These are phyloP conservation scores for Plantago coronopus DNA, from an alignment of 305 asterid species.

Conservation along the genomic window DNA sequence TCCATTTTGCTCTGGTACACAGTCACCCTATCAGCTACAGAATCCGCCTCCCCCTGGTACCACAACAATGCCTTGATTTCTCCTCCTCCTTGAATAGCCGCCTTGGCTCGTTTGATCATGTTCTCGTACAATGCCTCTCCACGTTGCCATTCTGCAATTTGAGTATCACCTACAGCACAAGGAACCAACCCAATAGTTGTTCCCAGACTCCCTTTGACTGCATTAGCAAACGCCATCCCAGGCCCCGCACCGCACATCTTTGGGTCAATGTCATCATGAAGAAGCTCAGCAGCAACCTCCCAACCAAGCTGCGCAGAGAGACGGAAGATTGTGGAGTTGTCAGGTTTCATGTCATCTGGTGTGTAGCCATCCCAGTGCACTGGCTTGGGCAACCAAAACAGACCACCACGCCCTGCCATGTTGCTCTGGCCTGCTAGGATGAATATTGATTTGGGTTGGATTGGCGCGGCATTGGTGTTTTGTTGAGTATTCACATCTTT, in stretches of 20 bases:
- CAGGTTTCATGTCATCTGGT: not conserved
- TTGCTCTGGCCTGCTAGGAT: conserved; percentile 6
- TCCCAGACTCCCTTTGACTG: not conserved
- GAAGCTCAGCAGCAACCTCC: conserved; percentile 4
- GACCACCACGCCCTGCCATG: conserved; percentile 6
- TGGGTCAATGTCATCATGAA: not conserved
- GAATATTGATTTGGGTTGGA: not conserved
- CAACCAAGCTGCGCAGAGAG: conserved; percentile 3
- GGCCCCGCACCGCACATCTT: not conserved
- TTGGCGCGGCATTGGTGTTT: not conserved
- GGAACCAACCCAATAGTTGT: conserved; percentile 1
- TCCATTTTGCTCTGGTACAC: not conserved
- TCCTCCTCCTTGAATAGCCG: not conserved
- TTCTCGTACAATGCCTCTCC: not conserved
- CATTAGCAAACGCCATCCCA: not conserved
- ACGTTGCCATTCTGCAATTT: not conserved
- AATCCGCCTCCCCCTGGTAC: conserved; percentile 7
- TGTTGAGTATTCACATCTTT: no score
- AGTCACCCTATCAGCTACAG: not conserved
- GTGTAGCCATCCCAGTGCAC: no score
- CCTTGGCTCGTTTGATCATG: not conserved
- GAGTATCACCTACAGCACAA: conserved; percentile 6
- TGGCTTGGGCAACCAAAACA: no score
- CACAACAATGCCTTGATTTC: conserved; percentile 1
- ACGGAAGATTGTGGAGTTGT: not conserved